phyloP scores from a whole-genome alignment of 2,329 filamentous ascomycete species.

The Pestalotiopsis sp. region DNA sequence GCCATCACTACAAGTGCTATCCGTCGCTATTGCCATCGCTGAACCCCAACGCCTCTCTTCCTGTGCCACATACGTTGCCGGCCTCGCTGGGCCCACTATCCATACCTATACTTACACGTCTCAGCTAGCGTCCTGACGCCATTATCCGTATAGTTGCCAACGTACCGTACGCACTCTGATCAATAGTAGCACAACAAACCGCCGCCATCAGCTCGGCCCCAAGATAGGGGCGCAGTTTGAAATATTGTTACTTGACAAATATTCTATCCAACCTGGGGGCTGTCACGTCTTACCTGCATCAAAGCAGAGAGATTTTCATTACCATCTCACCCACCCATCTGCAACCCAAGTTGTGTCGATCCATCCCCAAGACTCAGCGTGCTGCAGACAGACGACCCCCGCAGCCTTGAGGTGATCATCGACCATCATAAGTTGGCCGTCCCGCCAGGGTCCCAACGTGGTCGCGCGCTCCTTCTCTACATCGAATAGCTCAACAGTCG shows the following conservation, averaged over 20 bases:
- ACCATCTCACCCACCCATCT: not conserved
- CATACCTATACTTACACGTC: conserved; percentile 2
- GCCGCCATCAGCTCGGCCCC: not conserved
- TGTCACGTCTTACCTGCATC: not conserved
- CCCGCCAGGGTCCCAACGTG: conserved; percentile 1
- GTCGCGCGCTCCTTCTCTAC: not conserved
- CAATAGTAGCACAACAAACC: not conserved
- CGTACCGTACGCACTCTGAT: not conserved
- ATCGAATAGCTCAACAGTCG: not conserved
- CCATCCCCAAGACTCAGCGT: not conserved
- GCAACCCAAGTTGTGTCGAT: not conserved
- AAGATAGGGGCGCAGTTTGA: not conserved
- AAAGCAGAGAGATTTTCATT: not conserved
- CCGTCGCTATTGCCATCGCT: not conserved
- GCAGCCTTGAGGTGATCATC: not conserved
- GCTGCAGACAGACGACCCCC: not conserved
- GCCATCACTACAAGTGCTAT: not conserved
- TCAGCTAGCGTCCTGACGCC: not conserved
- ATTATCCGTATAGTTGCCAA: not conserved
- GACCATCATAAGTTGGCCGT: conserved; percentile 5
- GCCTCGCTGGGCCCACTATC: not conserved
- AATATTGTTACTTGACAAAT: not conserved
- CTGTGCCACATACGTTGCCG: not conserved
- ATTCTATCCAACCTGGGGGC: not conserved
- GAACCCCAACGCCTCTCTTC: not conserved